phyloP scores from a whole-genome alignment of 441 rosid species.

The Gossypium gossypioides region DNA sequence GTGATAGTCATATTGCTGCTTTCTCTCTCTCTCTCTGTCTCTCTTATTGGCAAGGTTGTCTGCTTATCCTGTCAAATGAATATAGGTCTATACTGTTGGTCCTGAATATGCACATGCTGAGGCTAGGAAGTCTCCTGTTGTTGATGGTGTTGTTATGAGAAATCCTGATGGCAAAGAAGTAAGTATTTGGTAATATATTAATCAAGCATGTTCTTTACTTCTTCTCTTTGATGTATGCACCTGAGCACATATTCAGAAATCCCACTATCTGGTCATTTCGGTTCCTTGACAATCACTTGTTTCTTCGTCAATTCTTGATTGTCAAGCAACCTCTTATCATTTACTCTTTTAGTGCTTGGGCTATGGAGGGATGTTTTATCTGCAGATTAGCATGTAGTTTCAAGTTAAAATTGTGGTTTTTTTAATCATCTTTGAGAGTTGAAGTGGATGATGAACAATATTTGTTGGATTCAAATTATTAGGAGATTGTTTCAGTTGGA shows the following conservation, averaged over 20 bases:
- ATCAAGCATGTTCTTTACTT: neutral
- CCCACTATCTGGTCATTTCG: neutral
- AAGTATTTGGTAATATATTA: constrained; percentile 21
- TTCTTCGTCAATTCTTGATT: neutral
- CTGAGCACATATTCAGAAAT: neutral
- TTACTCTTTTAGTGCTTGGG: neutral
- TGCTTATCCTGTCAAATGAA: constrained; percentile 25
- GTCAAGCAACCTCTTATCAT: neutral
- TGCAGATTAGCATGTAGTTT: neutral
- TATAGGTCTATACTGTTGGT: constrained; percentile 95
- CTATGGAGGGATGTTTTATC: neutral
- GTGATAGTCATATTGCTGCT: neutral
- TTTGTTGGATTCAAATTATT: neutral
- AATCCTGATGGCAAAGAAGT: constrained; percentile 98
- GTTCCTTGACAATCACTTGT: neutral
- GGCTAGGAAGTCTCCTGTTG: constrained; percentile 99
- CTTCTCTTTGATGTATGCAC: neutral
- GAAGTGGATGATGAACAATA: neutral
- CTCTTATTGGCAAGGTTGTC: constrained; percentile 5
- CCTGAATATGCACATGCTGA: constrained; percentile 99
- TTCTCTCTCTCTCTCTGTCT: neutral
- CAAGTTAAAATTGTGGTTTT: neutral
- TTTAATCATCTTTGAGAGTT: neutral
- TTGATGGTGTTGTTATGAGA: constrained; percentile 99
- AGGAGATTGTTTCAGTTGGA: constrained; percentile 2